These are phyloP conservation scores for Lolium multiflorum DNA, from an alignment of 176 grass and related monocot genomes.

Conservation along the genomic window DNA sequence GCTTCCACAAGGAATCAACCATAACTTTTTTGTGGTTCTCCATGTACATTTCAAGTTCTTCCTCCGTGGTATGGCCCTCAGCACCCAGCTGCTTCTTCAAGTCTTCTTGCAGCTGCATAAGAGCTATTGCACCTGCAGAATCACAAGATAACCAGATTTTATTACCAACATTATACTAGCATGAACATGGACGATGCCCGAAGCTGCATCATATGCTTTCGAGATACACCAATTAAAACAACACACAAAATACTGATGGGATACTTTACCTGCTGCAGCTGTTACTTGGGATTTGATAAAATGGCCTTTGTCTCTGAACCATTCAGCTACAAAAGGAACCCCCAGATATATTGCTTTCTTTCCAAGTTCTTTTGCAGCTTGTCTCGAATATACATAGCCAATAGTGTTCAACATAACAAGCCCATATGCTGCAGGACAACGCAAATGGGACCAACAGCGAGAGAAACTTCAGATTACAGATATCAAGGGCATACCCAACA, in stretches of 20 bases:
- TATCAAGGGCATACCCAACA: constrained; percentile 11
- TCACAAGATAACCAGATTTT: constrained; percentile 26
- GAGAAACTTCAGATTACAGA: constrained; percentile 42
- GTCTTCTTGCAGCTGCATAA: constrained; percentile 95
- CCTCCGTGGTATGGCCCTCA: constrained; percentile 83
- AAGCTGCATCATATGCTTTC: constrained; percentile 18
- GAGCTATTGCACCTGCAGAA: constrained; percentile 88
- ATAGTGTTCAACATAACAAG: constrained; percentile 94
- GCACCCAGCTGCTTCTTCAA: constrained; percentile 78
- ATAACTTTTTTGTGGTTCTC: constrained; percentile 89
- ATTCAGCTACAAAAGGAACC: constrained; percentile 94
- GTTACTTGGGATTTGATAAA: constrained; percentile 99
- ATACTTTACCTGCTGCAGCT: constrained; percentile 76
- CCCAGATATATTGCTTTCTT: constrained; percentile 91
- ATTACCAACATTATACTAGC: constrained; percentile 28
- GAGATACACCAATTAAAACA: not conserved
- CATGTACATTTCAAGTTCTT: constrained; percentile 80
- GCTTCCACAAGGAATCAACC: constrained; percentile 98
- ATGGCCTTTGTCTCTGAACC: constrained; percentile 99
- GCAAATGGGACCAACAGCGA: constrained; percentile 42
- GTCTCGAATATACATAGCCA: constrained; percentile 93
- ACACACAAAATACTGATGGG: not conserved
- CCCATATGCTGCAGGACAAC: constrained; percentile 78
- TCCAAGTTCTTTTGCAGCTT: constrained; percentile 96
- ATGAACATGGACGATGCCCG: constrained; percentile 21